Evolutionary conservation across 2,329 filamentous ascomycete genomes (phyloP).

Genomic region (Paracamarosporium sp.): DNA sequence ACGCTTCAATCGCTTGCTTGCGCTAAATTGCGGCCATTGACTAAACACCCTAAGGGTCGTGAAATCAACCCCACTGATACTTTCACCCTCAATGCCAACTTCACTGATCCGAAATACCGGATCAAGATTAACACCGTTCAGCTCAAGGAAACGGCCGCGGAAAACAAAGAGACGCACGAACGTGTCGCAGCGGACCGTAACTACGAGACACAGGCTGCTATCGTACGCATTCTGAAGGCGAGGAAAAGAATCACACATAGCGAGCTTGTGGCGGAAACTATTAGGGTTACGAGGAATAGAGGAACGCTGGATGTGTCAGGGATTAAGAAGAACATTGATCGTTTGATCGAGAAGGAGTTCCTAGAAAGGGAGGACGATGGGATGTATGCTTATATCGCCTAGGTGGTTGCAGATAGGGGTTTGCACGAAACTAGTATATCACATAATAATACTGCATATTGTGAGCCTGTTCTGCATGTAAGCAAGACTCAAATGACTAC

Average conservation of each 20-base stretch:
- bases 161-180: conserved; percentile 94
- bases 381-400: conserved; percentile 56
- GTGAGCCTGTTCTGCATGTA: background rate
- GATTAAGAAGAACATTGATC: conserved; percentile 98
- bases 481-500: background rate
- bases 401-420: background rate
- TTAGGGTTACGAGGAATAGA: conserved; percentile 84
- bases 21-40: conserved; percentile 82
- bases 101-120: conserved; percentile 81
- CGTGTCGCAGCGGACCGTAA: conserved; percentile 87
- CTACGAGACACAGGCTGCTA: conserved; percentile 95
- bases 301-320: conserved; percentile 84
- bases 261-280: conserved; percentile 91
- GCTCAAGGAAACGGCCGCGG: conserved; percentile 91
- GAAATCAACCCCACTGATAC: conserved; percentile 81
- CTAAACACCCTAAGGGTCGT: conserved; percentile 82
- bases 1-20: conserved; percentile 96
- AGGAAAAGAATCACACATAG: conserved; percentile 84
- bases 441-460: too few relatives aligned
- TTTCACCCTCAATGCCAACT: conserved; percentile 80
- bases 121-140: conserved; percentile 99
- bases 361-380: conserved; percentile 47
- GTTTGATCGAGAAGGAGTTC: conserved; percentile 61
- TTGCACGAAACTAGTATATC: too few relatives aligned
- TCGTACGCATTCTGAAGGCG: conserved; percentile 96